phyloP scores from a whole-genome alignment of 495 filamentous ascomycete genomes.

The Letharia columbiana region DNA sequence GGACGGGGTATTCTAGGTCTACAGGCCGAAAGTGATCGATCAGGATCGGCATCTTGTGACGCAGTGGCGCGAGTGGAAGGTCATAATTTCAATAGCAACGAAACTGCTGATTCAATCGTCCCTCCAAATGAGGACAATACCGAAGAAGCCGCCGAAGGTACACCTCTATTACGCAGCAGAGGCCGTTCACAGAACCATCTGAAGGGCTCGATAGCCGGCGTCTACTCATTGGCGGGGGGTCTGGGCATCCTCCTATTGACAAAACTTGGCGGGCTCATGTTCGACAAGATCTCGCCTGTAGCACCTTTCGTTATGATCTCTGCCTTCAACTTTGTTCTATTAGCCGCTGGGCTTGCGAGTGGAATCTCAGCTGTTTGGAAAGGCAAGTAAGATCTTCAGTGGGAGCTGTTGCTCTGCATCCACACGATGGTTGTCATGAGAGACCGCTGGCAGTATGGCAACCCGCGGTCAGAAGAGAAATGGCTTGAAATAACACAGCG shows the following conservation, averaged over 20 bases:
- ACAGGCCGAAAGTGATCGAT: conserved; percentile 30
- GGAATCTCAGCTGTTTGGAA: conserved; percentile 18
- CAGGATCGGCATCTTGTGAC: neutral
- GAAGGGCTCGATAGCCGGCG: conserved; percentile 88
- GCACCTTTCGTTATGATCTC: conserved; percentile 93
- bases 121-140: neutral
- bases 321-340: conserved; percentile 66
- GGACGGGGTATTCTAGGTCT: conserved; percentile 61
- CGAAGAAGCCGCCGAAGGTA: neutral
- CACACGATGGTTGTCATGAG: neutral
- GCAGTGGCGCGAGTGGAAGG: neutral
- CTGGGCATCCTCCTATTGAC: conserved; percentile 83
- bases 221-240: conserved; percentile 88
- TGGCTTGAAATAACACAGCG: neutral
- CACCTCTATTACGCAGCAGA: conserved; percentile 4
- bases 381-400: neutral
- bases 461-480: neutral
- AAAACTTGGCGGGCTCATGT: conserved; percentile 81
- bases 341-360: conserved; percentile 46
- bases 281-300: conserved; percentile 58
- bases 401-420: neutral
- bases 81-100: neutral
- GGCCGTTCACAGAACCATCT: conserved; percentile 37
- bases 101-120: neutral
- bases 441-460: neutral